Evolutionary conservation across 495 filamentous ascomycete genomes (phyloP).

Genomic region (Xylaria acuta): DNA sequence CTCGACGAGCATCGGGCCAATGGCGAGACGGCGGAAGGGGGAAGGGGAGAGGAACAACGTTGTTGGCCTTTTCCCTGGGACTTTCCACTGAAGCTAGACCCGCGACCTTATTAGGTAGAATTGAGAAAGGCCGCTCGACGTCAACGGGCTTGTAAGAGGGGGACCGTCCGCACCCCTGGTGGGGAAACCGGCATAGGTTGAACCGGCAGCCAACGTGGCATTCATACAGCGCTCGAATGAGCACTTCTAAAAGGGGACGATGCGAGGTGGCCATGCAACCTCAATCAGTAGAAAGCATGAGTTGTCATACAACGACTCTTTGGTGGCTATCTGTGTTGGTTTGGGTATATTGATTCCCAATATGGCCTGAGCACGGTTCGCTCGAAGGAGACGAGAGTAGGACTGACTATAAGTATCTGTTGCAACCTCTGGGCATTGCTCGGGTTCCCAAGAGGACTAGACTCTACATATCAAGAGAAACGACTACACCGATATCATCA

Average conservation of each 20-base stretch:
- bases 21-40: constrained; percentile 32
- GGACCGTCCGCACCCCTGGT: constrained; percentile 41
- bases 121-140: constrained; percentile 35
- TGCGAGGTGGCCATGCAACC: constrained; percentile 47
- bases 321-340: constrained; percentile 37
- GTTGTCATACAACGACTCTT: constrained; percentile 40
- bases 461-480: constrained; percentile 12
- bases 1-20: constrained; percentile 9
- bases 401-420: constrained; percentile 26
- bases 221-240: constrained; percentile 43
- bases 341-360: constrained; percentile 37
- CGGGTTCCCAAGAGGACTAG: constrained; percentile 9
- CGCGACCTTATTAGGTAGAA: constrained; percentile 34
- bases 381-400: constrained; percentile 1
- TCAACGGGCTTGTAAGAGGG: constrained; percentile 33
- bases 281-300: constrained; percentile 43
- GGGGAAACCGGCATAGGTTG: constrained; percentile 45
- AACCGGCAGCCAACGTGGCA: constrained; percentile 46
- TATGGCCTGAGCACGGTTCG: constrained; percentile 34
- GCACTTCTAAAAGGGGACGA: constrained; percentile 39
- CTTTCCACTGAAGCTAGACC: constrained; percentile 28
- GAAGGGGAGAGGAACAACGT: constrained; percentile 24
- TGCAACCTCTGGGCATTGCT: constrained; percentile 11
- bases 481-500: constrained; percentile 3
- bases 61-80: constrained; percentile 25